phyloP scores from a whole-genome alignment of 768 basidiomycete genomes.

The Holtermannia corniformis region DNA sequence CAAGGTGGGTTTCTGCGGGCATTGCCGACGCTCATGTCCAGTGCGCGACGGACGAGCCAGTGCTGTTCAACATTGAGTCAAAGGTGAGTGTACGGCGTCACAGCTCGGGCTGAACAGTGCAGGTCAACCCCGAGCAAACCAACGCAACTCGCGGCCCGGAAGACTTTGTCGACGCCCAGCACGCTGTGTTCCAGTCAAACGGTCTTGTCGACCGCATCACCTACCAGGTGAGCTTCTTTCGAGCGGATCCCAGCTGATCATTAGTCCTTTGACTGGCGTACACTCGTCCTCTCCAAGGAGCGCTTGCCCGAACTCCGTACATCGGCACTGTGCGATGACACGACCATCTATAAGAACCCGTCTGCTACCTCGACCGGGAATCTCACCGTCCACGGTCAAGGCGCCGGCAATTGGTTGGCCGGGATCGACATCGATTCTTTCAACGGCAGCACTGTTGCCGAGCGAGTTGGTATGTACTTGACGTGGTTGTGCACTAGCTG shows the following conservation, averaged over 20 bases:
- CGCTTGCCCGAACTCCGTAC: slow-evolving; percentile 52
- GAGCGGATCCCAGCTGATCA: slow-evolving; percentile 2
- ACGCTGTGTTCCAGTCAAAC: slow-evolving; percentile 1
- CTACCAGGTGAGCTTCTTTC: slow-evolving; percentile 48
- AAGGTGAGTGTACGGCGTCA: no score
- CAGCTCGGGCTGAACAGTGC: no score
- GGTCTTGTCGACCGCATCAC: slow-evolving; percentile 27
- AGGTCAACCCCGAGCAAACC: slow-evolving; percentile 17
- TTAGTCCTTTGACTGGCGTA: slow-evolving; percentile 64
- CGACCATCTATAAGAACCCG: slow-evolving; percentile 37
- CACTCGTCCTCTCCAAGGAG: slow-evolving; percentile 50
- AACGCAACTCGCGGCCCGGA: slow-evolving; percentile 29
- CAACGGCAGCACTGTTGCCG: slow-evolving; percentile 52
- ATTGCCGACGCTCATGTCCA: no score
- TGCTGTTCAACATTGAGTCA: slow-evolving; percentile 65
- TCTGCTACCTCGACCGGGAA: slow-evolving; percentile 16
- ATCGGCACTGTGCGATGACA: slow-evolving; percentile 57
- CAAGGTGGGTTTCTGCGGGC: no score
- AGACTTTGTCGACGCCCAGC: slow-evolving; percentile 30
- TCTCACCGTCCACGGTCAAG: slow-evolving; percentile 40
- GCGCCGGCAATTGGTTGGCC: slow-evolving; percentile 57
- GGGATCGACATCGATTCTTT: slow-evolving; percentile 58
- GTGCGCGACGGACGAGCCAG: slow-evolving; percentile 56
- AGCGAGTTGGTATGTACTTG: slow-evolving; percentile 44
- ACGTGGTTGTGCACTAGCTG: neutral